Conservation (phyloP, 306 rosid species). For the Amphicarpaea edgeworthii region DNA sequence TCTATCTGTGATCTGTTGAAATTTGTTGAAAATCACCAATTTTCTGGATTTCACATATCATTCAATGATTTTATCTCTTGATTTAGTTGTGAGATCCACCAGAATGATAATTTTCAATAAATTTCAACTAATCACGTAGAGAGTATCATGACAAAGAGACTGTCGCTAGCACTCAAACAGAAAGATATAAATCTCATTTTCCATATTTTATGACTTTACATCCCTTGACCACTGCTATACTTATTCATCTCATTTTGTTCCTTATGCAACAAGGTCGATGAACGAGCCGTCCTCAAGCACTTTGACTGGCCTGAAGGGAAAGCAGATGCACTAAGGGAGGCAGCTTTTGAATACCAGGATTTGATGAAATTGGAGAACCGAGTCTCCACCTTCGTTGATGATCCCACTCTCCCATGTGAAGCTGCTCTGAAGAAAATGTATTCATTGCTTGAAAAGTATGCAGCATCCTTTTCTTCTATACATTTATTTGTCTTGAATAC, state of each 20-base stretch:
- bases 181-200: neutral
- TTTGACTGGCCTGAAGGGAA: conserved; percentile 99
- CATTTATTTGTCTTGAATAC: conserved; percentile 31
- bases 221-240: neutral
- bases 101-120: too few species aligned
- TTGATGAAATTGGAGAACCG: conserved; percentile 85
- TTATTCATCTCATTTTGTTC: conserved; percentile 39
- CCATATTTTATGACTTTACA: neutral
- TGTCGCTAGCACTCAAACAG: too few species aligned
- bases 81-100: too few species aligned
- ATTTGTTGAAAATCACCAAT: too few species aligned
- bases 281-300: conserved; percentile 98
- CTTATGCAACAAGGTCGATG: conserved; percentile 78
- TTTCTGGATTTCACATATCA: too few species aligned
- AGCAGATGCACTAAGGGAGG: conserved; percentile 98
- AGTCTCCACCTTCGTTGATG: conserved; percentile 85
- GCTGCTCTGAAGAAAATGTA: conserved; percentile 96
- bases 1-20: too few species aligned
- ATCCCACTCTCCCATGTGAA: conserved; percentile 83
- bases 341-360: conserved; percentile 96
- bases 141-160: too few species aligned
- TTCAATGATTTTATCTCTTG: too few species aligned
- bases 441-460: conserved; percentile 95
- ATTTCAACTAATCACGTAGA: too few species aligned
- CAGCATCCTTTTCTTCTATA: conserved; percentile 40